Conservation (phyloP, 129 eudicot species). For the Tagetes patula region DNA sequence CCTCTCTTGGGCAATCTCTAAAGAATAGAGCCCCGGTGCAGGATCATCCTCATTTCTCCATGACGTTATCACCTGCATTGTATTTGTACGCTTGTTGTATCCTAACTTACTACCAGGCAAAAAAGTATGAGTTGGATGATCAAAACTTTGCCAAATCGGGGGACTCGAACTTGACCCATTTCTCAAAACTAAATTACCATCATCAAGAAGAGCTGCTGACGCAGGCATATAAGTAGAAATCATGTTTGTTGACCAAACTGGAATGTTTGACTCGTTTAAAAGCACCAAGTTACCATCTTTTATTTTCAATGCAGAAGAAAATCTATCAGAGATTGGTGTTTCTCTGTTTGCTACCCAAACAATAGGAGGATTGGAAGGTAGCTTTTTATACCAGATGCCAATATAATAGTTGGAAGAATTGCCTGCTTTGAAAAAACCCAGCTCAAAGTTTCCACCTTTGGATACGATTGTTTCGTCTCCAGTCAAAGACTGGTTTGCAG, state of each 20-base stretch:
- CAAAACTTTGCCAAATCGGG: slow-evolving; percentile 48
- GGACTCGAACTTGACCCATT: slow-evolving; percentile 8
- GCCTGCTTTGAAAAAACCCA: slow-evolving; percentile 52
- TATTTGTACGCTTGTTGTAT: slow-evolving; percentile 29
- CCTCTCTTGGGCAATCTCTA: slow-evolving; percentile 27
- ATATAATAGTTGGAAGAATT: slow-evolving; percentile 44
- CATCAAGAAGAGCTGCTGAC: slow-evolving; percentile 33
- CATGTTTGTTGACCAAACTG: slow-evolving; percentile 52
- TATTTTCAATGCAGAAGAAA: slow-evolving; percentile 36
- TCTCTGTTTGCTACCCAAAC: slow-evolving; percentile 66
- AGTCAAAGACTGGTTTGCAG: slow-evolving; percentile 31
- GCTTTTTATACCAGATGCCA: slow-evolving; percentile 50
- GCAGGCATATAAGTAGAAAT: slow-evolving; percentile 17
- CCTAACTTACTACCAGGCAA: slow-evolving; percentile 45
- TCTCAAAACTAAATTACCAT: slow-evolving; percentile 44
- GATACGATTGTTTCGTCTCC: slow-evolving; percentile 40
- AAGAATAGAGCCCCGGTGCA: slow-evolving; percentile 30
- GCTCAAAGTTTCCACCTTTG: slow-evolving; percentile 30
- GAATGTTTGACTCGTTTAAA: slow-evolving; percentile 20
- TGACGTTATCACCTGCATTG: slow-evolving; percentile 14
- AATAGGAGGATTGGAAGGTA: slow-evolving; percentile 15
- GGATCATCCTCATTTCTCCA: slow-evolving; percentile 39
- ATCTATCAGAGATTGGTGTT: slow-evolving; percentile 37
- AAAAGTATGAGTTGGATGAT: slow-evolving; percentile 45
- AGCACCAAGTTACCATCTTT: slow-evolving; percentile 47